Percentiles rank a stretch among this genome's conserved stretches.
Evolutionary conservation across 1,139 yeast genomes (phyloP).

Genomic region (Geotrichum aggregatum): DNA sequence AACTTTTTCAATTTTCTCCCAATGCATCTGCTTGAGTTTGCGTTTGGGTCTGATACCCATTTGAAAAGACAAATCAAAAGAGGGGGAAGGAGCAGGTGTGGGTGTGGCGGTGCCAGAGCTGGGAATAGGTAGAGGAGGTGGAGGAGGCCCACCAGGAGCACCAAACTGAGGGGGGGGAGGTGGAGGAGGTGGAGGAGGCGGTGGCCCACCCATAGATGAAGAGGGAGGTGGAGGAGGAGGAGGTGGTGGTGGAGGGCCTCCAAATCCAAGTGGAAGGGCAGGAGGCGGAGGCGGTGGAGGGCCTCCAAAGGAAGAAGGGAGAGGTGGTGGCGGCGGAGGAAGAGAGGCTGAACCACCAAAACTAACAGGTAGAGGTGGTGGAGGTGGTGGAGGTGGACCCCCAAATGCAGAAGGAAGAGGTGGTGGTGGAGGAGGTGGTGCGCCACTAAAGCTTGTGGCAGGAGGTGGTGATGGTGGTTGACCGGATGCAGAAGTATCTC

Average conservation of each 20-base stretch:
- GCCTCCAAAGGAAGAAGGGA: constrained; percentile 21
- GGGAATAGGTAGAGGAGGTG: constrained; percentile 27
- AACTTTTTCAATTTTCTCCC: constrained; percentile 73
- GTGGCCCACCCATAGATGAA: constrained; percentile 23
- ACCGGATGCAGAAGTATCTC: background rate
- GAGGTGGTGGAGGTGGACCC: constrained; percentile 29
- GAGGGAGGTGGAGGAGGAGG: constrained; percentile 28
- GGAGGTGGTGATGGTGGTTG: constrained; percentile 32
- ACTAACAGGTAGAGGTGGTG: constrained; percentile 38
- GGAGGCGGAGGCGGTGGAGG: constrained; percentile 34
- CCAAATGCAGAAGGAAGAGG: constrained; percentile 25
- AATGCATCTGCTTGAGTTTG: constrained; percentile 86
- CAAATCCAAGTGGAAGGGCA: constrained; percentile 33
- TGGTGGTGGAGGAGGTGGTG: constrained; percentile 36
- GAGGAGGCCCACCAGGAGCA: constrained; percentile 21
- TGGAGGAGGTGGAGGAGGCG: constrained; percentile 31
- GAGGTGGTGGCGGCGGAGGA: constrained; percentile 29
- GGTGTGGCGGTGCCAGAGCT: constrained; percentile 26
- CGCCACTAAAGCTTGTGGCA: too few species aligned
- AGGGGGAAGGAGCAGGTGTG: constrained; percentile 24
- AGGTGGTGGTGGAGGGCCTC: constrained; percentile 18
- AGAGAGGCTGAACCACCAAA: constrained; percentile 26
- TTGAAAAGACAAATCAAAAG: constrained; percentile 24
- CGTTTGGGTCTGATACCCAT: constrained; percentile 49
- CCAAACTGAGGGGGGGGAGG: constrained; percentile 33